Evolutionary conservation across 768 basidiomycete genomes (phyloP), one percentile per base, ranked within the genome.

Genomic region (Hypsizygus marmoreus): DNA sequence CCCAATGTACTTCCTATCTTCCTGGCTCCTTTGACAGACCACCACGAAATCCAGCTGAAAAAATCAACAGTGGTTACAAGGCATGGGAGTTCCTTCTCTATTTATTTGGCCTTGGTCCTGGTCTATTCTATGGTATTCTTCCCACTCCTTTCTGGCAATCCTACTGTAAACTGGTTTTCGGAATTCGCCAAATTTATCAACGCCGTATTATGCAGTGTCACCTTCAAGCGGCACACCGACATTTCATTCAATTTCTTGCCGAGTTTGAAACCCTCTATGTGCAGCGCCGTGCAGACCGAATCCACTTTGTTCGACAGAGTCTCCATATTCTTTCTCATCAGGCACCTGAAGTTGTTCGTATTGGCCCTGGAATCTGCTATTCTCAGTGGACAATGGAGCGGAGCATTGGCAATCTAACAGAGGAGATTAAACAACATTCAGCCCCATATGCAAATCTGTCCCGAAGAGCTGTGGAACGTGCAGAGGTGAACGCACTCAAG

Each of bases 211-310:
- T 23, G 1, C 6, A 7, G 28, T 4, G 14, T 11, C 43, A 55
- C 9, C 14, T 51, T 19, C 14, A 12, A 6, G n/a, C 23, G 4
- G 43, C 47, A 0, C 47, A 53, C n/a, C 7, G 25, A 0, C 41
- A 53, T 0, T 47, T 74, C 9, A 28, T 58, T 2, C 20, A 57
- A n/a, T 74, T 66, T 46, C 42, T 51, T 0, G 38, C 50, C 4
- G 70, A 72, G 23, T 74, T 58, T 50, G 70, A 75, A 45, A 19
- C 33, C 0, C 40, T 71, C 0, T 74, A 74, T 45, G 65, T 63
- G 30, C 58, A 66, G 8, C 25, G 55, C 25, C 7, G 57, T 36
- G 7, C 43, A 0, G 53, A 54, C 19, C 39, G 54, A 0, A 39
- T 76, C 0, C 73, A 74, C 34, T 68, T 72, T 35, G 44, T 55